Evolutionary conservation across 208 protist genomes (phyloP).

Genomic region (Trypanosoma platydactyli): DNA sequence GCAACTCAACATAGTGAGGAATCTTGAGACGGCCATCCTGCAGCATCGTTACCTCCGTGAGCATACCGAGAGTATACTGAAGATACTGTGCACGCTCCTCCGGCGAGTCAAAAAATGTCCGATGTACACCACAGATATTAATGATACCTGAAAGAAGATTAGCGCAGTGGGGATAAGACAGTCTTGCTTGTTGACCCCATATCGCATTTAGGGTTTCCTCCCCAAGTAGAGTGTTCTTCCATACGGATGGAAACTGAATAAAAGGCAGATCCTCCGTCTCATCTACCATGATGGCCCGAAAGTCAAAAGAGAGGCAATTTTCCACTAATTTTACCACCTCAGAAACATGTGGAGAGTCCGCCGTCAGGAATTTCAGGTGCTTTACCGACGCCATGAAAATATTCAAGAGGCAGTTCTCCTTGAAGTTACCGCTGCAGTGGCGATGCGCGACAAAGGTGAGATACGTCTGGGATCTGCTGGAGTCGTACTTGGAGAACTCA

Average conservation of each 20-base stretch:
- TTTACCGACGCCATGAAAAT: slow-evolving; percentile 53
- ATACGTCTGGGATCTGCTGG: slow-evolving; percentile 59
- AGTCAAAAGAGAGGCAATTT: slow-evolving; percentile 74
- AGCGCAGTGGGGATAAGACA: slow-evolving; percentile 70
- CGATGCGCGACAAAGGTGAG: slow-evolving; percentile 76
- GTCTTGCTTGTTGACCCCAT: slow-evolving; percentile 70
- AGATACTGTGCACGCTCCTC: slow-evolving; percentile 72
- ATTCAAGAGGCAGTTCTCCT: slow-evolving; percentile 57
- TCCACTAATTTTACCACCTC: slow-evolving; percentile 63
- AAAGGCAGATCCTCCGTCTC: slow-evolving; percentile 80
- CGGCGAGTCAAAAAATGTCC: slow-evolving; percentile 73
- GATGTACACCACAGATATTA: slow-evolving; percentile 72
- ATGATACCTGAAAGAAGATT: slow-evolving; percentile 59
- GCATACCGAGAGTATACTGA: slow-evolving; percentile 39
- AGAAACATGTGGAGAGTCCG: slow-evolving; percentile 24
- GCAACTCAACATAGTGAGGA: slow-evolving; percentile 64
- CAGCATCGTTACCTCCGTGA: slow-evolving; percentile 30
- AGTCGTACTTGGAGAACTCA: slow-evolving; percentile 76
- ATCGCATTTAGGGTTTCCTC: slow-evolving; percentile 49
- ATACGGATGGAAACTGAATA: slow-evolving; percentile 71
- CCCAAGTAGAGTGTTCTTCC: slow-evolving; percentile 58
- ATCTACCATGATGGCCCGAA: slow-evolving; percentile 84
- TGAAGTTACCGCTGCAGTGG: slow-evolving; percentile 80
- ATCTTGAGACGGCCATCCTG: slow-evolving; percentile 57
- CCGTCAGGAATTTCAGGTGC: slow-evolving; percentile 43